Evolutionary conservation across 2,329 filamentous ascomycete species (phyloP), one percentile per base, ranked within the genome.

Genomic region (Arthrobotrys megalospora): DNA sequence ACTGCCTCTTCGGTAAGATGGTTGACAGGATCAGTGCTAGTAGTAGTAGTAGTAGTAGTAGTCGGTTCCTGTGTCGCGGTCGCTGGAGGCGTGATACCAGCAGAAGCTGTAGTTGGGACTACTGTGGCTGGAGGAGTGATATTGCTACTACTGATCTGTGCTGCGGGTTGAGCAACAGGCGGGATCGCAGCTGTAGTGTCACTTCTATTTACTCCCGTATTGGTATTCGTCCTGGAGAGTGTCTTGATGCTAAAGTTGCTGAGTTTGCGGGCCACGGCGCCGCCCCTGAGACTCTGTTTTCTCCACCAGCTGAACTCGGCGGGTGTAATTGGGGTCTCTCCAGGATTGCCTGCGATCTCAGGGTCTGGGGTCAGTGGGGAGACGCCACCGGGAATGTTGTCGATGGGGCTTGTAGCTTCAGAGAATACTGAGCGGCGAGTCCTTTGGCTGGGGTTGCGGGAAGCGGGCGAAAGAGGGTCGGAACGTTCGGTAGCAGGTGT

Each of bases 291-390:
- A 38, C 75, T 72, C 36, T 67, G 67, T 67, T 71, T 78, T 28
- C 75, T 62, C 75, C 75, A 78, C 75, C 75, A 78, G 50, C 75
- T 78, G 55, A 68, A 72, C 63, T 78, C 67, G 52, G 75, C 34
- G 24, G 67, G 60, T 24, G 66, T 36, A 6, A 58, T 45, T 7
- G 52, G 21, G 3, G 47, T 55, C 16, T 68, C 38, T 3, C 75
- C 67, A 8, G 45, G 32, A 12, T 67, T 55, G n/a, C 67, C 67
- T 21, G 75, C 67, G 21, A 78, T 78, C 45, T 78, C 75, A 16
- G 75, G 75, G 43, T 78, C 75, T 41, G 75, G 75, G 8, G 75
- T 72, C 14, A 78, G 47, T 4, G 75, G 75, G 12, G 75, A 78
- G 21, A 78, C 75, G 28, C 65, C 62, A 3, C 50, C 64, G 0